phyloP scores from a whole-genome alignment of 768 basidiomycete genomes.

The Lactarius vividus region DNA sequence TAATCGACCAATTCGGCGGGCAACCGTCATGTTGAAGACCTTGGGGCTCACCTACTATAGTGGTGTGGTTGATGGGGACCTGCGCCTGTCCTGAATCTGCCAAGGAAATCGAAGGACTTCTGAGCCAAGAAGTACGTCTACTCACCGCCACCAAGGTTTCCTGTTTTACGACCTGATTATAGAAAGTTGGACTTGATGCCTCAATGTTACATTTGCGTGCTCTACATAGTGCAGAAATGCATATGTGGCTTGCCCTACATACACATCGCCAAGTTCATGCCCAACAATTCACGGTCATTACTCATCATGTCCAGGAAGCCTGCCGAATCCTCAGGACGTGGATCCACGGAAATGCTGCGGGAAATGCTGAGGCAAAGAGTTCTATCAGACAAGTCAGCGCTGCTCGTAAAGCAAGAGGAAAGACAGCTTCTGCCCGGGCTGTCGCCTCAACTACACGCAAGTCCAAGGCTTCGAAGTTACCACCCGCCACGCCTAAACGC shows the following conservation, averaged over 20 bases:
- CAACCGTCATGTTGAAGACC: constrained; percentile 52
- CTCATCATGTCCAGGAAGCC: constrained; percentile 53
- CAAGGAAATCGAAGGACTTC: constrained; percentile 37
- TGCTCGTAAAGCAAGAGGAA: constrained; percentile 23
- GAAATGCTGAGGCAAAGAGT: constrained; percentile 11
- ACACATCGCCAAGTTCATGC: constrained; percentile 54
- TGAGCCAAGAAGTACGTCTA: constrained; percentile 34
- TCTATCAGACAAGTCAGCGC: constrained; percentile 17
- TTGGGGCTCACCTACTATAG: constrained; percentile 53
- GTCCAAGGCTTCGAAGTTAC: constrained; percentile 10
- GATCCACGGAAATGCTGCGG: constrained; percentile 28
- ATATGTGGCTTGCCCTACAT: constrained; percentile 71
- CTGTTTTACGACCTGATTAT: background rate
- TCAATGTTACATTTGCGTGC: constrained; percentile 32
- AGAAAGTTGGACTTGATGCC: constrained; percentile 36
- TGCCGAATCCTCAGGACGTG: constrained; percentile 46
- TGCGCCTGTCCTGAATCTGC: constrained; percentile 8
- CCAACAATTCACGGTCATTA: constrained; percentile 45
- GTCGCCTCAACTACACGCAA: constrained; percentile 18
- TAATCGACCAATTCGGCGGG: constrained; percentile 55
- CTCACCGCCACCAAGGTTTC: background rate
- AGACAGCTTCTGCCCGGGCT: constrained; percentile 24
- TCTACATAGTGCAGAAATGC: constrained; percentile 54
- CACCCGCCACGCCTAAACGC: constrained; percentile 44
- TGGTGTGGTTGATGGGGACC: constrained; percentile 23